Evolutionary conservation across 176 grass and related monocot species (phyloP), one percentile per base, ranked within the genome.

Genomic region (Puccinellia tenuiflora): DNA sequence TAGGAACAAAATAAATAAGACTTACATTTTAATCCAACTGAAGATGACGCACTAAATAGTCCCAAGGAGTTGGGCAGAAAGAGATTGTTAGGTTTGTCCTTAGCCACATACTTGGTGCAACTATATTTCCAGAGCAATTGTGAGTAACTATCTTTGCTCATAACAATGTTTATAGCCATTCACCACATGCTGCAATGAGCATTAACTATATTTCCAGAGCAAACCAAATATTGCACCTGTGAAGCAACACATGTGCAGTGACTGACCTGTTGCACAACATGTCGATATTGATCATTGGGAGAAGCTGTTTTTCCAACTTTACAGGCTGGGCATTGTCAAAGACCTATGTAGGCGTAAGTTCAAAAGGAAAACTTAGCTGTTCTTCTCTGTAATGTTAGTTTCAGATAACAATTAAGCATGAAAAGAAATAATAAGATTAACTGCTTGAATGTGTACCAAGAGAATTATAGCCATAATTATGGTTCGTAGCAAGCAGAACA

Each of bases 191-290:
- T 9, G 7, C 12, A 55, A 55, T 6, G 31, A 55, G 7, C 24
- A 79, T 22, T 79, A 39, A 79, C 43, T 59, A 79, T 2, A 40
- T 25, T 29, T 59, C 24, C 15, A 63, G 60, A 45, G 42, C 42
- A 18, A n/a, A 6, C n/a, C 60, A 24, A 17, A 38, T 25, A 46
- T 26, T 81, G 39, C 17, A 25, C 9, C 5, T 28, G 63, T 33
- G 74, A 46, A 46, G 35, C 11, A 67, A 56, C 56, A 64, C 18
- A 69, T 51, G 51, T 55, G 8, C 18, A 70, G 66, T 33, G 29
- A 71, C 69, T 85, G 31, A 98, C 95, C 95, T 98, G 90, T 85
- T 98, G 90, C 68, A 98, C 25, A 6, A 83, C 86, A 72, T 89
- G 82, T 52, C 88, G 86, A 81, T 93, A 81, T 89, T 95, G 88